A percentile compares a stretch with the other conserved stretches of the same genome.
phyloP scores from a whole-genome alignment of 2,329 filamentous ascomycete species.

The Ophiocordyceps camponoti-saundersi region DNA sequence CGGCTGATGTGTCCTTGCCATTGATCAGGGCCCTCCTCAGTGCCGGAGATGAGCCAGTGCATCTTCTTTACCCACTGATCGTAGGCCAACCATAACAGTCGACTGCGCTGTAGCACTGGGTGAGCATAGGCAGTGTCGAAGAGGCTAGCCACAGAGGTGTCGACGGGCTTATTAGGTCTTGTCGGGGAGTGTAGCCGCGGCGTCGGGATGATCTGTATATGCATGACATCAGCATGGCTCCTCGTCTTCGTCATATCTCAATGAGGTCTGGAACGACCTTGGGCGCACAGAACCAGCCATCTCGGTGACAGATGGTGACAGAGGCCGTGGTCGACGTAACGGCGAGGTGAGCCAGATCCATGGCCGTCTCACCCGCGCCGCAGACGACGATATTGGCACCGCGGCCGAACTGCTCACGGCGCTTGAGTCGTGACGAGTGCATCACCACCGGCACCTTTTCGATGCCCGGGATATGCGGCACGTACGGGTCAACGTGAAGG shows the following conservation, averaged over 20 bases:
- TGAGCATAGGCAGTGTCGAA: slow-evolving; percentile 35
- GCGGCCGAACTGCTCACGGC: slow-evolving; percentile 21
- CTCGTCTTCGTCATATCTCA: neutral
- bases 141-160: slow-evolving; percentile 27
- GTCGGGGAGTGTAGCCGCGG: slow-evolving; percentile 3
- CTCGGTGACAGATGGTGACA: slow-evolving; percentile 25
- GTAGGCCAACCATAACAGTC: slow-evolving; percentile 26
- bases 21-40: slow-evolving; percentile 27
- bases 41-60: slow-evolving; percentile 25
- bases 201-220: slow-evolving; percentile 9
- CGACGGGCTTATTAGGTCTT: slow-evolving; percentile 25
- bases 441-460: slow-evolving; percentile 17
- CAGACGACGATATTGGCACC: slow-evolving; percentile 22
- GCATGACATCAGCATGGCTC: neutral
- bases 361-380: slow-evolving; percentile 27
- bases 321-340: slow-evolving; percentile 22
- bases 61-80: slow-evolving; percentile 25
- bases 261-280: slow-evolving; percentile 14
- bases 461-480: slow-evolving; percentile 21
- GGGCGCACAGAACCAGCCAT: slow-evolving; percentile 27
- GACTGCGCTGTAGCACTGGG: slow-evolving; percentile 23
- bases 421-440: slow-evolving; percentile 26
- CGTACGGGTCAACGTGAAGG: slow-evolving; percentile 22
- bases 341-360: slow-evolving; percentile 26
- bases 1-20: slow-evolving; percentile 26